These are phyloP conservation scores for Sarcodon sp. DNA, from an alignment of 768 basidiomycete species.

Conservation along the genomic window DNA sequence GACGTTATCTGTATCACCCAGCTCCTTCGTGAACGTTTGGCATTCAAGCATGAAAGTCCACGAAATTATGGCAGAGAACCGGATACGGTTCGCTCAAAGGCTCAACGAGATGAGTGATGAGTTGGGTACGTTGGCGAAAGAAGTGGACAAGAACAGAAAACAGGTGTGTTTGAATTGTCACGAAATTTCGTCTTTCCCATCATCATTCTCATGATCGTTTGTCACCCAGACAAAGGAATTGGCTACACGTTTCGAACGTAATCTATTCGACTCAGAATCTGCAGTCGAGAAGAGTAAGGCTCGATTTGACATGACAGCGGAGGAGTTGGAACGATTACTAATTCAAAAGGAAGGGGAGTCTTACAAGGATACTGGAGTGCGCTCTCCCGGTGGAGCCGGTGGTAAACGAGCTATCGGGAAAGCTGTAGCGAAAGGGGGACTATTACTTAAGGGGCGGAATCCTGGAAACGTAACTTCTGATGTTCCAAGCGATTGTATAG, in stretches of 20 bases:
- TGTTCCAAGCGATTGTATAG: slow-evolving; percentile 2
- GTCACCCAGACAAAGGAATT: slow-evolving; percentile 77
- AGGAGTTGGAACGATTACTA: slow-evolving; percentile 87
- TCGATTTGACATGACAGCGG: slow-evolving; percentile 79
- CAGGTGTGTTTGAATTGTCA: slow-evolving; percentile 32
- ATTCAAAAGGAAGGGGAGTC: slow-evolving; percentile 94
- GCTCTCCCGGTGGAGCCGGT: slow-evolving; percentile 40
- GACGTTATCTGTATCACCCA: background rate
- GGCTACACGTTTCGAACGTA: slow-evolving; percentile 76
- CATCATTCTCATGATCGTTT: background rate
- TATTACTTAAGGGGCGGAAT: slow-evolving; percentile 86
- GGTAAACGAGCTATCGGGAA: slow-evolving; percentile 83
- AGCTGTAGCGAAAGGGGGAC: slow-evolving; percentile 82
- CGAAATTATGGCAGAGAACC: slow-evolving; percentile 82
- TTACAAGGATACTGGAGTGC: slow-evolving; percentile 64
- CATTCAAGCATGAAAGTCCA: slow-evolving; percentile 80
- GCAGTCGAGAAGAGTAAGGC: slow-evolving; percentile 81
- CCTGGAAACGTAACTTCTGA: slow-evolving; percentile 57
- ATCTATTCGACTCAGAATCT: slow-evolving; percentile 77
- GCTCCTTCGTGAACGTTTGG: slow-evolving; percentile 70
- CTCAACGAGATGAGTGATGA: slow-evolving; percentile 98
- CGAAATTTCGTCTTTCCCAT: background rate
- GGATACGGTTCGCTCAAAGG: slow-evolving; percentile 72
- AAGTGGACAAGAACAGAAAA: slow-evolving; percentile 92
- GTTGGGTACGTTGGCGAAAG: slow-evolving; percentile 67